Evolutionary conservation across 768 basidiomycete species (phyloP).

Genomic region (Leccinum rimulosum): DNA sequence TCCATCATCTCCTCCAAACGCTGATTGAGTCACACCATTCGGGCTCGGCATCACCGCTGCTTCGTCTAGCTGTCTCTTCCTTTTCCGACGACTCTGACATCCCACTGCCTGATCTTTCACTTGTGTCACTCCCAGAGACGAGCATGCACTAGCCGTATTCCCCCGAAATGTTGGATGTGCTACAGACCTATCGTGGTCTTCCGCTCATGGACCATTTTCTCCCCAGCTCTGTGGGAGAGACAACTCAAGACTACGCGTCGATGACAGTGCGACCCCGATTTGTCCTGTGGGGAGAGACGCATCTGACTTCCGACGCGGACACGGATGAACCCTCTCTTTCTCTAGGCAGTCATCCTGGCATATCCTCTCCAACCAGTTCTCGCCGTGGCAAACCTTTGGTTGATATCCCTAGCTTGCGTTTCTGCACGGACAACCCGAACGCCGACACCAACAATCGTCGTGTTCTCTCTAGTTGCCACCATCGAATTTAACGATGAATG

Average conservation of each 20-base stretch:
- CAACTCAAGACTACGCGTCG: conserved; percentile 66
- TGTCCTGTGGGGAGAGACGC: conserved; percentile 81
- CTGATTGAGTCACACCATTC: background rate
- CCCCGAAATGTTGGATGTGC: conserved; percentile 71
- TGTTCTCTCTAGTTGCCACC: too few relatives aligned
- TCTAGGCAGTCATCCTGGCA: conserved; percentile 37
- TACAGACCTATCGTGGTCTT: conserved; percentile 77
- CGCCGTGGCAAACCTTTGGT: too few relatives aligned
- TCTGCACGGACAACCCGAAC: too few relatives aligned
- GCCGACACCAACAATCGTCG: too few relatives aligned
- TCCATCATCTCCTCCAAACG: conserved; percentile 8
- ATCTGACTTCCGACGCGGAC: conserved; percentile 29
- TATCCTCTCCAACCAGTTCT: conserved; percentile 33
- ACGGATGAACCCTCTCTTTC: conserved; percentile 36
- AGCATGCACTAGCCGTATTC: conserved; percentile 41
- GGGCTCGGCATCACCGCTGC: conserved; percentile 16
- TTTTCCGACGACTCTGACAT: conserved; percentile 32
- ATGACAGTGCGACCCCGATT: conserved; percentile 74
- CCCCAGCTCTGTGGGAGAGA: conserved; percentile 52
- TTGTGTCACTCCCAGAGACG: conserved; percentile 45
- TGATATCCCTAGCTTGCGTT: too few relatives aligned
- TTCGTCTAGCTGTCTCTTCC: conserved; percentile 25
- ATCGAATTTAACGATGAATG: too few relatives aligned
- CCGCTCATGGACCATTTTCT: conserved; percentile 69
- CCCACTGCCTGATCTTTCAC: conserved; percentile 24